These are phyloP conservation scores for Mucor velutinosus DNA, from an alignment of 371 early-diverging fungal species.

Conservation along the genomic window DNA sequence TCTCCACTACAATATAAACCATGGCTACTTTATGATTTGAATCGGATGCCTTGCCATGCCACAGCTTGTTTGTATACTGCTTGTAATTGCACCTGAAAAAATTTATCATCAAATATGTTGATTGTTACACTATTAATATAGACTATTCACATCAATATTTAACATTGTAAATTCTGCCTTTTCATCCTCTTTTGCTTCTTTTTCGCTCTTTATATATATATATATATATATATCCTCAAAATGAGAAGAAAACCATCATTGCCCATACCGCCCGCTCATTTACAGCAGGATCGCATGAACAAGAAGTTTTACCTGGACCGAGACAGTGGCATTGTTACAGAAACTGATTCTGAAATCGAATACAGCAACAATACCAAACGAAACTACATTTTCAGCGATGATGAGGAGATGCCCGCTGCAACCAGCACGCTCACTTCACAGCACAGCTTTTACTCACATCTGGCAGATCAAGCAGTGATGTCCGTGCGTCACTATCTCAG, in stretches of 20 bases:
- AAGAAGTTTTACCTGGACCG: conserved; percentile 19
- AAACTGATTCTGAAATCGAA: conserved; percentile 38
- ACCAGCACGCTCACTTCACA: not conserved
- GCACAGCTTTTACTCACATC: conserved; percentile 36
- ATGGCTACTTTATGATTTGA: no score
- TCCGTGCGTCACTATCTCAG: conserved; percentile 30
- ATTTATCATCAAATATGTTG: conserved; percentile 2
- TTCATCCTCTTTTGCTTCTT: not conserved
- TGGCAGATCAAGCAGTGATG: conserved; percentile 43
- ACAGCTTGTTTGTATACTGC: not conserved
- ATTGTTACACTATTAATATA: not conserved
- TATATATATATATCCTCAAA: no score
- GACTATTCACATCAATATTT: not conserved
- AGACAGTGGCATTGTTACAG: conserved; percentile 45
- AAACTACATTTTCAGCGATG: conserved; percentile 47
- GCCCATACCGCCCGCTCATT: not conserved
- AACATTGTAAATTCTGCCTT: not conserved
- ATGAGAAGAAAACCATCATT: not conserved
- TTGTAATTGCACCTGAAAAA: not conserved
- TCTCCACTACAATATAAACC: no score
- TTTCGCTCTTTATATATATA: not conserved
- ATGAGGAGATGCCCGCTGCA: conserved; percentile 31
- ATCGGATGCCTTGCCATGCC: no score
- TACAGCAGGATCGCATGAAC: not conserved
- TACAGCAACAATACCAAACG: not conserved